Evolutionary conservation across 1,284 basidiomycete genomes (phyloP).

Genomic region (Malassezia brasiliensis): DNA sequence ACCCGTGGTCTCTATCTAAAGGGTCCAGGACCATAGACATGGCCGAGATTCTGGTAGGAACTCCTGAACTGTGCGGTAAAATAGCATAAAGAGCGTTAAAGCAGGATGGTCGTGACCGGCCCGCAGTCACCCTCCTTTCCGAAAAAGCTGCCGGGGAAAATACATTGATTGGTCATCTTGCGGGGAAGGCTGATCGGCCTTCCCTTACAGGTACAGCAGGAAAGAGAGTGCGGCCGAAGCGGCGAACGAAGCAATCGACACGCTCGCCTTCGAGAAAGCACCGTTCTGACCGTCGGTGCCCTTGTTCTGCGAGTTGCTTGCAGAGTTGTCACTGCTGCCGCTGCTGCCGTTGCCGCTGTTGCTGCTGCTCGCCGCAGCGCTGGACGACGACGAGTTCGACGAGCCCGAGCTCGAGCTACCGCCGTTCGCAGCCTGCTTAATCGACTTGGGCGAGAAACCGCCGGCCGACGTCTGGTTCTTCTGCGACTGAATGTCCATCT

Average conservation of each 20-base stretch:
- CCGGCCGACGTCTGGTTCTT: background rate
- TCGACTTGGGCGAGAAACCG: slow-evolving; percentile 1
- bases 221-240: too few species aligned
- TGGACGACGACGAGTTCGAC: background rate
- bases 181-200: too few species aligned
- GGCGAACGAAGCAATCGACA: background rate
- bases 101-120: too few species aligned
- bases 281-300: background rate
- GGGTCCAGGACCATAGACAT: too few species aligned
- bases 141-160: too few species aligned
- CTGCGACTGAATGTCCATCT: slow-evolving; percentile 1
- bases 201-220: too few species aligned
- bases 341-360: background rate
- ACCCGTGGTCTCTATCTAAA: too few species aligned
- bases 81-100: too few species aligned
- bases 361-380: background rate
- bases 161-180: too few species aligned
- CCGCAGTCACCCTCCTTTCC: too few species aligned
- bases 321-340: background rate
- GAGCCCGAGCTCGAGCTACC: background rate
- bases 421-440: background rate
- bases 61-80: too few species aligned
- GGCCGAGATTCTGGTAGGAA: too few species aligned
- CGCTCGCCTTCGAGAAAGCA: background rate
- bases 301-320: background rate